Conservation (phyloP, 352 stramenopile species). For the Globisporangium irregulare region DNA sequence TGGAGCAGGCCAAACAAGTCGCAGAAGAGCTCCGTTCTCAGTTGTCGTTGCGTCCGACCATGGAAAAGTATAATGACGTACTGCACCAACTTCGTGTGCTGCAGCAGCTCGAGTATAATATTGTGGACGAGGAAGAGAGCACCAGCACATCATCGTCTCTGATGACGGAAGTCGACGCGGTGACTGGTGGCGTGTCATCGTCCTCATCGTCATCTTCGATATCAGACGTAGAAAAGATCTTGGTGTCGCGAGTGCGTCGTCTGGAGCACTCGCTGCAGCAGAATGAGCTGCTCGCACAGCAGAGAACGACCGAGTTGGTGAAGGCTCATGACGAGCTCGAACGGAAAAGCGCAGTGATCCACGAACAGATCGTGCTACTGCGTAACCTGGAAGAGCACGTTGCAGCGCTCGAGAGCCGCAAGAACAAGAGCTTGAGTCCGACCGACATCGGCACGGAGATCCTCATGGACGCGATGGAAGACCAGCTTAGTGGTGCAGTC, state of each 20-base stretch:
- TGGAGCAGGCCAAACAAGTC: slow-evolving; percentile 26
- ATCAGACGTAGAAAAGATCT: slow-evolving; percentile 54
- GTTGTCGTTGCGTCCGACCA: slow-evolving; percentile 67
- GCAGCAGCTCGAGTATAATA: slow-evolving; percentile 90
- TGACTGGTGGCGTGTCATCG: slow-evolving; percentile 4
- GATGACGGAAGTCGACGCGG: slow-evolving; percentile 9
- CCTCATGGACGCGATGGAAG: slow-evolving; percentile 69
- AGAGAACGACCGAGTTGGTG: slow-evolving; percentile 33
- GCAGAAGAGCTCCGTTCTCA: slow-evolving; percentile 38
- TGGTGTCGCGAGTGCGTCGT: slow-evolving; percentile 63
- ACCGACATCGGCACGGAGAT: slow-evolving; percentile 61
- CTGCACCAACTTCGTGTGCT: slow-evolving; percentile 89
- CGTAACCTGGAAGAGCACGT: slow-evolving; percentile 69
- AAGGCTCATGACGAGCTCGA: slow-evolving; percentile 28
- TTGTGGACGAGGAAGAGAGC: slow-evolving; percentile 64
- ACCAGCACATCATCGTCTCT: slow-evolving; percentile 7
- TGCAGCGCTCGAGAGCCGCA: slow-evolving; percentile 47
- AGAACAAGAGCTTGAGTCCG: slow-evolving; percentile 24
- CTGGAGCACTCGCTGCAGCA: slow-evolving; percentile 71
- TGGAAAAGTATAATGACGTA: slow-evolving; percentile 86
- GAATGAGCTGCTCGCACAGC: slow-evolving; percentile 43
- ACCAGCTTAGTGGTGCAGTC: slow-evolving; percentile 32
- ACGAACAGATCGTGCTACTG: slow-evolving; percentile 48
- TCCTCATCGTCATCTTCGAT: background rate
- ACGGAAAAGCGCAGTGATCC: slow-evolving; percentile 36